These are phyloP conservation scores for Suillus luteus DNA, from an alignment of 768 basidiomycete genomes.

Conservation along the genomic window DNA sequence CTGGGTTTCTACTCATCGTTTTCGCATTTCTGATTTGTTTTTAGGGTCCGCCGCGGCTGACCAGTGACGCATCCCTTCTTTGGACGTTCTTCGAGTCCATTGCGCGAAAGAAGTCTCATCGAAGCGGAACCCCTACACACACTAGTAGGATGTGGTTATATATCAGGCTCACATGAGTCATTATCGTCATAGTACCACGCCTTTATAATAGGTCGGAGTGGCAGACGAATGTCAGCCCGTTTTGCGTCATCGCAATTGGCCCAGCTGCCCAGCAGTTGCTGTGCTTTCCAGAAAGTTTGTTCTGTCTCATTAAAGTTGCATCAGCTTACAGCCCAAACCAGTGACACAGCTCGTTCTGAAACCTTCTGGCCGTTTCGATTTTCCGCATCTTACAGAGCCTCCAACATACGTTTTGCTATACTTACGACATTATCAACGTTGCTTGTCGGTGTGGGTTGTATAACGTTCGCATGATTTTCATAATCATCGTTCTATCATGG, in stretches of 20 bases:
- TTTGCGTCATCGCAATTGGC: neutral
- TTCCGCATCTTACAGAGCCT: neutral
- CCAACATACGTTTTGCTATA: neutral
- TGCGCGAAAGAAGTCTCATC: neutral
- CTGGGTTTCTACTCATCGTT: neutral
- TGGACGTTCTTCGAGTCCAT: neutral
- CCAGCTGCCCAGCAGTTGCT: neutral
- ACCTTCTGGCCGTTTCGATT: neutral
- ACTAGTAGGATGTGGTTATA: neutral
- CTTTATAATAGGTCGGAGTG: neutral
- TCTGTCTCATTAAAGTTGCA: neutral
- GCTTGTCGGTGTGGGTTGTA: neutral
- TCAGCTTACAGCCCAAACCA: conserved; percentile 2
- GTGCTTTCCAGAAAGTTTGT: neutral
- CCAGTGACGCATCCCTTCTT: conserved; percentile 4
- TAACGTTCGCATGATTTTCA: neutral
- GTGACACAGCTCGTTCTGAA: neutral
- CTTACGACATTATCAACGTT: conserved; percentile 5
- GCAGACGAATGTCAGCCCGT: neutral
- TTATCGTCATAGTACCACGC: neutral
- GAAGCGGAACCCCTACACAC: neutral
- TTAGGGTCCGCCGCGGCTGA: neutral
- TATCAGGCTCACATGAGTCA: conserved; percentile 1
- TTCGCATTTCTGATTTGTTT: neutral
- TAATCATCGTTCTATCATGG: neutral